Evolutionary conservation across 164 flowering plant species (phyloP), one percentile per base, ranked within the genome.

Genomic region (Macadamia integrifolia): DNA sequence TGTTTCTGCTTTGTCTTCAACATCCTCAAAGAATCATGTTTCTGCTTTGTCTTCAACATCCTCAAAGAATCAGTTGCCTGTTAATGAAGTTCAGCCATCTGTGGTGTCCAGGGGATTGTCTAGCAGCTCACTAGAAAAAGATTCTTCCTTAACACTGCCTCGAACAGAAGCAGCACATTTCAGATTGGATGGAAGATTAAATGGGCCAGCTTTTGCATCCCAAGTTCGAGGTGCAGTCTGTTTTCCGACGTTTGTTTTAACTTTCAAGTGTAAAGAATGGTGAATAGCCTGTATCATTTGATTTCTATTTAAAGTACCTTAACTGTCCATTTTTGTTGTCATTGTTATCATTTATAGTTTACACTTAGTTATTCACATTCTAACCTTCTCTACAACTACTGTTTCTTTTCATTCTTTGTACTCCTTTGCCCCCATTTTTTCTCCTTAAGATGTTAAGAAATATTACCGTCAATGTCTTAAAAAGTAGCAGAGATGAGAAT

Each of bases 141-240:
- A 73, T 77, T 66, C 80, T 46, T 69, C 84, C 50, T 67, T 66
- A 43, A 60, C 80, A 56, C 17, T 76, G 67, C 78, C 83, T 58
- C 84, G 79, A 73, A 71, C 61, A 48, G 96, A 86, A 59, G 79
- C 78, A 57, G 46, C 81, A 31, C 84, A 74, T 74, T 58, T 81
- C 60, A 81, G 75, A 71, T 62, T 77, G 70, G 91, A 84, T 72
- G 87, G 81, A 76, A 80, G 79, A 62, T 62, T 78, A 63, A 84
- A 80, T 82, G 86, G 82, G 61, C 32, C 84, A 10, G 40, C 81
- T 61, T 66, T 67, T 75, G 44, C 77, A 60, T 64, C 79, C 2
- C 88, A 80, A 74, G 78, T 72, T 65, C 83, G 73, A 83, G 92
- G 95, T 89, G 68, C 18, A 14, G 6, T 43, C 57, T 30, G 18